A percentile compares a stretch with the other conserved stretches of the same genome.
phyloP scores from a whole-genome alignment of 2,329 filamentous ascomycete species.

The Neocatenulostroma microsporum region DNA sequence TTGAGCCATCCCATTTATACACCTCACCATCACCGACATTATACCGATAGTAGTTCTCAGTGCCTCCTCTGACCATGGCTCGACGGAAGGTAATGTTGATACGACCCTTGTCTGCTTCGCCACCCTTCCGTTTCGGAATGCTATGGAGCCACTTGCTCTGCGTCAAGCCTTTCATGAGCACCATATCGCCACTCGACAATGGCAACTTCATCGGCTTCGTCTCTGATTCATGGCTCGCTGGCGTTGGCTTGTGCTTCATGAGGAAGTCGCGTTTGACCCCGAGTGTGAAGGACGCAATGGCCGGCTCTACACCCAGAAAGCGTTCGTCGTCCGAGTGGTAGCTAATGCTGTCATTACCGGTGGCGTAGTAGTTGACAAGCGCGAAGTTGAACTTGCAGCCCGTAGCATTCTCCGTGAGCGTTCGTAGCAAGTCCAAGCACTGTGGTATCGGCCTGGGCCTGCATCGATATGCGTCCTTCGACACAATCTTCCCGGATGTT shows the following conservation, averaged over 20 bases:
- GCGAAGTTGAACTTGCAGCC: conserved; percentile 68
- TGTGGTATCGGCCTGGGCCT: conserved; percentile 61
- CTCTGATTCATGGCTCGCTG: conserved; percentile 30
- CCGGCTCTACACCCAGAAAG: conserved; percentile 61
- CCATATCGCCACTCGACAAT: conserved; percentile 65
- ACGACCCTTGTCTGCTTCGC: conserved; percentile 52
- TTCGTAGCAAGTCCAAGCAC: conserved; percentile 58
- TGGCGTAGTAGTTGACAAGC: conserved; percentile 74
- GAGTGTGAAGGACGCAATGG: conserved; percentile 67
- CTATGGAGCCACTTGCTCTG: conserved; percentile 71
- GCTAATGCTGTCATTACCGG: conserved; percentile 65
- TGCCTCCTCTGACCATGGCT: conserved; percentile 63
- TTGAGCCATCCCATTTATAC: conserved; percentile 59
- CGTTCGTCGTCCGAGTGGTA: conserved; percentile 76
- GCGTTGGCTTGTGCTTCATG: conserved; percentile 65
- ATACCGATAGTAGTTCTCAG: conserved; percentile 77
- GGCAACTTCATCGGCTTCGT: conserved; percentile 42
- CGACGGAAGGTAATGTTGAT: conserved; percentile 70
- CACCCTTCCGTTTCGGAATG: conserved; percentile 64
- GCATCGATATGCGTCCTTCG: conserved; percentile 48
- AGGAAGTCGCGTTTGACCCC: conserved; percentile 67
- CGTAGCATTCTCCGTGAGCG: conserved; percentile 57
- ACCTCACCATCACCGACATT: conserved; percentile 65
- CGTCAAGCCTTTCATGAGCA: conserved; percentile 69
- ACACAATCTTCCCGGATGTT: conserved; percentile 32